Conservation (phyloP, 257 asterid genomes). For the Scutellaria barbata region DNA sequence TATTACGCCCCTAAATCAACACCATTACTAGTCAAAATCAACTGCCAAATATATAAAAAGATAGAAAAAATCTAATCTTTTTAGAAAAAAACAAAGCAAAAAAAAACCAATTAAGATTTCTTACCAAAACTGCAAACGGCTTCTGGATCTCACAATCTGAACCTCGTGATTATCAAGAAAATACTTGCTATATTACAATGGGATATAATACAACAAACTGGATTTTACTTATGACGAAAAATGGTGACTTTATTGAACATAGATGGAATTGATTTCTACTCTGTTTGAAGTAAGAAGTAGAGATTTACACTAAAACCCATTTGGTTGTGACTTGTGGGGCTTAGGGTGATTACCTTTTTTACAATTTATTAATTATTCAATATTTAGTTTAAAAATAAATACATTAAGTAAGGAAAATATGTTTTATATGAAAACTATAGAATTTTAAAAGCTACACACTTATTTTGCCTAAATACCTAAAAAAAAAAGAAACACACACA, state of each 20-base stretch:
- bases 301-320: slow-evolving; percentile 4
- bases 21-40: slow-evolving; percentile 23
- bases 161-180: slow-evolving; percentile 12
- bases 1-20: slow-evolving; percentile 2
- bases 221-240: neutral
- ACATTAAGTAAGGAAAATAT: no score
- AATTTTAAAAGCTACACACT: no score
- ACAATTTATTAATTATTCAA: no score
- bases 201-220: neutral
- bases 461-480: slow-evolving; percentile 3
- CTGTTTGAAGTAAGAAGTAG: neutral
- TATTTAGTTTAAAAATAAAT: no score
- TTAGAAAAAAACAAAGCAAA: neutral
- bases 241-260: slow-evolving; percentile 6
- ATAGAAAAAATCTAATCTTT: slow-evolving; percentile 39
- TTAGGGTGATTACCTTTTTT: no score
- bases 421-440: no score
- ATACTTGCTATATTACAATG: slow-evolving; percentile 18
- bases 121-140: slow-evolving; percentile 39
- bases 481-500: slow-evolving; percentile 22
- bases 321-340: neutral
- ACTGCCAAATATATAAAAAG: slow-evolving; percentile 6
- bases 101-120: slow-evolving; percentile 8
- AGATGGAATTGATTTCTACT: neutral
- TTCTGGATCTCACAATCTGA: slow-evolving; percentile 42